Conservation (phyloP, 768 basidiomycete species). For the Naganishia onofrii region DNA sequence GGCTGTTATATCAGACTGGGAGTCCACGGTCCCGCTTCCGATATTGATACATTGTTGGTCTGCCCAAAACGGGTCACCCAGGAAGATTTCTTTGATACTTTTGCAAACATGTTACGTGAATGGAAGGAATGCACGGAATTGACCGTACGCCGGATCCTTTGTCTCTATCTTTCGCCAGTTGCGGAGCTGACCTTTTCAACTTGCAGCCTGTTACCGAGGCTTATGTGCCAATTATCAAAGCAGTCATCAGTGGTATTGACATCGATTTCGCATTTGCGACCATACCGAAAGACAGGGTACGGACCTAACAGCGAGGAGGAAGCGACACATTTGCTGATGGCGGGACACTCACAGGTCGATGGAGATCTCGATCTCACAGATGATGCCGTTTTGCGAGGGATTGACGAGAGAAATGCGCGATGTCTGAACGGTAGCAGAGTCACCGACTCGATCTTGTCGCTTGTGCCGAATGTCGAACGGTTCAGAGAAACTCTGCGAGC, state of each 20-base stretch:
- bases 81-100: slow-evolving; percentile 91
- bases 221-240: slow-evolving; percentile 90
- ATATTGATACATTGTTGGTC: slow-evolving; percentile 98
- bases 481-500: slow-evolving; percentile 92
- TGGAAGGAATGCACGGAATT: slow-evolving; percentile 82
- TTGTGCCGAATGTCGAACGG: slow-evolving; percentile 89
- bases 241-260: slow-evolving; percentile 85
- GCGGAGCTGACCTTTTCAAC: neutral
- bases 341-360: slow-evolving; percentile 15
- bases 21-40: slow-evolving; percentile 89
- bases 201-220: slow-evolving; percentile 90
- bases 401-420: slow-evolving; percentile 91
- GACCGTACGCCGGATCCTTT: slow-evolving; percentile 65
- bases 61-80: slow-evolving; percentile 93
- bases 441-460: slow-evolving; percentile 87
- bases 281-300: slow-evolving; percentile 35
- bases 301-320: neutral
- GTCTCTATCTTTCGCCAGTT: neutral
- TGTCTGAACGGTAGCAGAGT: slow-evolving; percentile 86
- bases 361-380: slow-evolving; percentile 70
- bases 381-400: slow-evolving; percentile 82
- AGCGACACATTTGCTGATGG: neutral
- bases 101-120: slow-evolving; percentile 81
- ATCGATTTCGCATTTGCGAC: slow-evolving; percentile 87
- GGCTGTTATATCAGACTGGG: slow-evolving; percentile 62